phyloP scores from a whole-genome alignment of 2,329 filamentous ascomycete species.

The Hypomyces rosellus region DNA sequence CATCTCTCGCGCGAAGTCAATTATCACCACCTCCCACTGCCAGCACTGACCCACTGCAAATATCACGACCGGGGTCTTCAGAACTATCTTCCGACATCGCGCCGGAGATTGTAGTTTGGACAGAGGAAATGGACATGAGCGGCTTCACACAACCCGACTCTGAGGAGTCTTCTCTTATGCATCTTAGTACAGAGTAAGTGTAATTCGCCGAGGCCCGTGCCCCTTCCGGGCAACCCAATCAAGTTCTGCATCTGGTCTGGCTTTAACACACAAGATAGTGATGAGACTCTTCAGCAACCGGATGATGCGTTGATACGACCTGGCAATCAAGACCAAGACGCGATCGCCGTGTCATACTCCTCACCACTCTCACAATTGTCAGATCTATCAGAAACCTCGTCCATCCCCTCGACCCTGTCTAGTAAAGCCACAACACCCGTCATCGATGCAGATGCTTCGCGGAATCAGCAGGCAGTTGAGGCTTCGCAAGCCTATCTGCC shows the following conservation, averaged over 20 bases:
- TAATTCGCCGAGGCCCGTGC: neutral
- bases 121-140: slow-evolving; percentile 32
- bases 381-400: slow-evolving; percentile 51
- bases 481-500: slow-evolving; percentile 14
- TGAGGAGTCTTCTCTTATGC: slow-evolving; percentile 18
- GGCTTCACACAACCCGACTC: slow-evolving; percentile 16
- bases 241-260: too few species aligned
- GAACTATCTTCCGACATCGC: slow-evolving; percentile 30
- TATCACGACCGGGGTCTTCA: slow-evolving; percentile 26
- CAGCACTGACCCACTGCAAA: slow-evolving; percentile 21
- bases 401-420: slow-evolving; percentile 46
- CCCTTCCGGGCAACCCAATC: neutral
- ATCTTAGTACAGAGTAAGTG: slow-evolving; percentile 24
- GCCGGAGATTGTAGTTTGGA: slow-evolving; percentile 40
- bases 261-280: slow-evolving; percentile 10
- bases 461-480: slow-evolving; percentile 17
- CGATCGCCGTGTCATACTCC: slow-evolving; percentile 36
- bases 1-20: slow-evolving; percentile 21
- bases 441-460: slow-evolving; percentile 36
- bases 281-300: slow-evolving; percentile 17
- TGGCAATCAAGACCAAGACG: slow-evolving; percentile 12
- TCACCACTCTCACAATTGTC: slow-evolving; percentile 49
- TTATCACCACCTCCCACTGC: slow-evolving; percentile 23
- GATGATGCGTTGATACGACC: slow-evolving; percentile 14
- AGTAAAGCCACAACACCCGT: slow-evolving; percentile 59